A percentile compares a stretch with the other conserved stretches of the same genome.
Evolutionary conservation across 2,329 filamentous ascomycete genomes (phyloP).

Genomic region (Xylariaceae sp.): DNA sequence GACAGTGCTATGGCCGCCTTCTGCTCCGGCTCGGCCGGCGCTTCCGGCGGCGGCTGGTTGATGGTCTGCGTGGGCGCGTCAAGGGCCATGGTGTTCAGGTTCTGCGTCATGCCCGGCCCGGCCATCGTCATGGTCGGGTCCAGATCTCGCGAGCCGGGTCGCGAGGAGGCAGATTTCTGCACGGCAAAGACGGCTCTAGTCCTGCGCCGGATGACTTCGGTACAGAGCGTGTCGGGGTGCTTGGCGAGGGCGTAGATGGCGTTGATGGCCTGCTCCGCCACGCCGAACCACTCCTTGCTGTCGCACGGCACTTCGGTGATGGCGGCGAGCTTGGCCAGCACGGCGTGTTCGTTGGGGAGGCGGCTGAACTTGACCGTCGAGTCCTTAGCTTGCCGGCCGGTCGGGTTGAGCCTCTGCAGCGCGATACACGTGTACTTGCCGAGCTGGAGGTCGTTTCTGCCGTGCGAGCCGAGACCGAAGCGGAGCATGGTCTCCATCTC

Average conservation of each 20-base stretch:
- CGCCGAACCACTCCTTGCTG: constrained; percentile 92
- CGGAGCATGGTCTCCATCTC: constrained; percentile 93
- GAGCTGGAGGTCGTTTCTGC: constrained; percentile 74
- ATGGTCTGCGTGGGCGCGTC: constrained; percentile 26
- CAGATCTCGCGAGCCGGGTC: constrained; percentile 39
- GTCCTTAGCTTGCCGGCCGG: constrained; percentile 70
- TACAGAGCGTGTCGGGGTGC: constrained; percentile 88
- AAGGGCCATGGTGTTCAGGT: constrained; percentile 21
- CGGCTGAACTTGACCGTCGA: constrained; percentile 63
- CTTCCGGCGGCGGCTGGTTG: constrained; percentile 20
- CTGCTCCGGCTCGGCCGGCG: constrained; percentile 42
- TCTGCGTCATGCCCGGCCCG: constrained; percentile 25
- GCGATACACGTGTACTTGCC: constrained; percentile 96
- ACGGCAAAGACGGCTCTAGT: constrained; percentile 69
- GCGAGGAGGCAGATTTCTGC: constrained; percentile 30
- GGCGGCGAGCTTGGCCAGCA: constrained; percentile 70
- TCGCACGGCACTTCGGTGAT: constrained; percentile 81
- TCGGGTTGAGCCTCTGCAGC: constrained; percentile 80
- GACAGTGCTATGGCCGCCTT: constrained; percentile 72
- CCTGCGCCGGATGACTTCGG: constrained; percentile 81
- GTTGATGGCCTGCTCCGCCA: constrained; percentile 91
- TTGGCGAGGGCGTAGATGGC: constrained; percentile 93
- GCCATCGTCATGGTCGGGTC: constrained; percentile 25
- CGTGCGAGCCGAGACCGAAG: constrained; percentile 76
- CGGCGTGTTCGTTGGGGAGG: constrained; percentile 84